Evolutionary conservation across 148 eudicot species (phyloP), one percentile per base, ranked within the genome.

Genomic region (Diospyros lotus): DNA sequence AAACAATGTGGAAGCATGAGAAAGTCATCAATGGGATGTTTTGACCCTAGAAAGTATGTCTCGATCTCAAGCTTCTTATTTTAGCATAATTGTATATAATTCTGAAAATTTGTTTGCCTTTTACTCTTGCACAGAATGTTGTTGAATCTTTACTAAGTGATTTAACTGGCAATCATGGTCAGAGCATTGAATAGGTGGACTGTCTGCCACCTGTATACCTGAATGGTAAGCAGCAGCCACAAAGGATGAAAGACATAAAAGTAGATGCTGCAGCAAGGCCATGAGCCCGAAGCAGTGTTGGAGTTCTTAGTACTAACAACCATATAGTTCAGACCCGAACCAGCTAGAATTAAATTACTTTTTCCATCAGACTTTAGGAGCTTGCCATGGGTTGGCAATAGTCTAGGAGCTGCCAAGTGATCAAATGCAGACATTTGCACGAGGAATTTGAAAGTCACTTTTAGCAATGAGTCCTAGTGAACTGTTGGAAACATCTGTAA

Each of bases 1-100:
- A 95, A 28, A 28, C 28, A 88, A 79, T 90, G 87, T 87, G 97
- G 96, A 42, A 94, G 90, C 85, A 82, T 93, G 44, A 90, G 97
- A 79, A 94, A 92, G 83, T 71, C 89, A 71, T 92, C 97, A 56
- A 58, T 77, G 71, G 97, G 92, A 82, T 89, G 93, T 39, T 87
- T 96, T 76, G 97, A 92, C 40, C 82, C 85, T 54, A 85, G 93
- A 85, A 92, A 85, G 98, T 95, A 80, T 58, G 83, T 75, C 45
- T 64, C n/a, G n/a, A n/a, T n/a, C 54, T 72, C 50, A 14, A 40
- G 74, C 58, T 54, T 13, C 17, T 17, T 48, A 44, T 66, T 68
- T 85, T 58, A 59, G 4, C 11, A 13, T 76, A 51, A 40, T 58
- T 74, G 40, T 52, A 14, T 67, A 28, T 56, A 12, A 8, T 62